phyloP scores from a whole-genome alignment of 1,284 basidiomycete genomes.

The Ceratobasidium sp. region DNA sequence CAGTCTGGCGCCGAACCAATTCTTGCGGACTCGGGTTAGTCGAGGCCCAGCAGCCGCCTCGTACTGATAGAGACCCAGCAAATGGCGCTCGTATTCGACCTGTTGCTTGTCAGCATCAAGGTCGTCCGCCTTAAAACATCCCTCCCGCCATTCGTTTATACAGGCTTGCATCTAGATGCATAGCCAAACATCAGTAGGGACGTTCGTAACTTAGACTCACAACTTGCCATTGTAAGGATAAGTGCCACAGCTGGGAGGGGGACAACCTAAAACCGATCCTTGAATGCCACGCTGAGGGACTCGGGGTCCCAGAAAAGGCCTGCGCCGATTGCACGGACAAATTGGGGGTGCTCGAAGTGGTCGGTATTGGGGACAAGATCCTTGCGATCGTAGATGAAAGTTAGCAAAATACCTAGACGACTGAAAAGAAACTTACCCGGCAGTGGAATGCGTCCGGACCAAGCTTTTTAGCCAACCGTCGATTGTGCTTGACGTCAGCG shows the following conservation, averaged over 20 bases:
- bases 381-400: background rate
- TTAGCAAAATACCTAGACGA: background rate
- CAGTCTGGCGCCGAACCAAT: background rate
- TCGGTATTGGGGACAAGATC: slow-evolving; percentile 1
- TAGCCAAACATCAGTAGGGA: background rate
- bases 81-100: background rate
- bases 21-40: background rate
- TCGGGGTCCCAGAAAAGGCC: slow-evolving; percentile 12
- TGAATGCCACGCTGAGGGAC: background rate
- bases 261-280: background rate
- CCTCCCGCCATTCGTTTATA: slow-evolving; percentile 6
- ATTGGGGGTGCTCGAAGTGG: slow-evolving; percentile 13
- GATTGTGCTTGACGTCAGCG: slow-evolving; percentile 8
- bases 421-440: background rate
- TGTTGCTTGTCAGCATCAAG: background rate
- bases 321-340: background rate
- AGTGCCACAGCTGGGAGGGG: slow-evolving; percentile 11
- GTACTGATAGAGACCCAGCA: slow-evolving; percentile 1
- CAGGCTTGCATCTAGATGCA: slow-evolving; percentile 3
- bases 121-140: background rate
- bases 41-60: background rate
- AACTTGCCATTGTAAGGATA: slow-evolving; percentile 9
- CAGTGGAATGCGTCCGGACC: slow-evolving; percentile 1
- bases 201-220: background rate
- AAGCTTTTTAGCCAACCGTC: slow-evolving; percentile 1